phyloP scores from a whole-genome alignment of 306 rosid species.

The Fagus crenata region DNA sequence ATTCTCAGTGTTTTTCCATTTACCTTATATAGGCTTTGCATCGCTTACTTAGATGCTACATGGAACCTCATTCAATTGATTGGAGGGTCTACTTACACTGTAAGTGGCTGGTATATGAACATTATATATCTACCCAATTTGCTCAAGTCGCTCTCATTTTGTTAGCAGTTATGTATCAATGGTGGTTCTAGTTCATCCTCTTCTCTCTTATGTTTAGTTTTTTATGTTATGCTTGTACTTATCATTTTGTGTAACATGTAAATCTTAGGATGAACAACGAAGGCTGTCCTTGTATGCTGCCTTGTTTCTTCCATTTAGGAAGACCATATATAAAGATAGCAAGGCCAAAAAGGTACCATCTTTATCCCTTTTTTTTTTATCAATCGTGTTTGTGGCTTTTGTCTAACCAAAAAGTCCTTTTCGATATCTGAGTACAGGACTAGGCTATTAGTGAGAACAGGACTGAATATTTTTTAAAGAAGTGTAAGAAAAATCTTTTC shows the following conservation, averaged over 20 bases:
- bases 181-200: conserved; percentile 10
- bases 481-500: background rate
- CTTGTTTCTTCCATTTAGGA: conserved; percentile 72
- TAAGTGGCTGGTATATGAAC: conserved; percentile 41
- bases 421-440: no score
- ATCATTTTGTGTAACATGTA: conserved; percentile 19
- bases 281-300: conserved; percentile 73
- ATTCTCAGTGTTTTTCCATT: conserved; percentile 4
- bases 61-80: conserved; percentile 67
- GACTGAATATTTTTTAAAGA: background rate
- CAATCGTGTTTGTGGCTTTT: conserved; percentile 10
- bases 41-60: conserved; percentile 55
- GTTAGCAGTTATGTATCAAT: conserved; percentile 1
- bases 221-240: conserved; percentile 15
- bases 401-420: background rate
- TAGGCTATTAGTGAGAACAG: background rate
- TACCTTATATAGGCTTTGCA: conserved; percentile 52
- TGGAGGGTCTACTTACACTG: conserved; percentile 57
- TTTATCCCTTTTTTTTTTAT: conserved; percentile 12
- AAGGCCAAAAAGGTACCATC: conserved; percentile 64
- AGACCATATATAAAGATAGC: conserved; percentile 57
- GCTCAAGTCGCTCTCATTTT: conserved; percentile 9
- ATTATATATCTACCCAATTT: background rate
- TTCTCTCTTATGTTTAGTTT: conserved; percentile 18
- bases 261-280: conserved; percentile 70